phyloP scores from a whole-genome alignment of 257 asterid genomes.

The Thymus quinquecostatus region DNA sequence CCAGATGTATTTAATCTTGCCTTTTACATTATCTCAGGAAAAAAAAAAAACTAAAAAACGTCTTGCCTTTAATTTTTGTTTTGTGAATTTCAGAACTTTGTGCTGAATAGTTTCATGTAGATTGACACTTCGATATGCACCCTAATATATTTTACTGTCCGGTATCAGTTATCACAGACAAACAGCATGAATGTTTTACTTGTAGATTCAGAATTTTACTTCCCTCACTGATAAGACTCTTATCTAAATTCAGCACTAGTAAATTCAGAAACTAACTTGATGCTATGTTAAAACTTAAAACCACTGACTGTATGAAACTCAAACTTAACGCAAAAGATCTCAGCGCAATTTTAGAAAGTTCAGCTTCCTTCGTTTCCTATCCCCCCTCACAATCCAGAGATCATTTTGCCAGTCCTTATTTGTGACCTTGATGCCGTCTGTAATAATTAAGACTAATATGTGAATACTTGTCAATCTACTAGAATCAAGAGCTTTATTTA shows the following conservation, averaged over 20 bases:
- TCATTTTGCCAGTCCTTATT: slow-evolving; percentile 1
- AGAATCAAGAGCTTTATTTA: slow-evolving; percentile 5
- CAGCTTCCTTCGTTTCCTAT: background rate
- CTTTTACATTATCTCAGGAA: too few relatives aligned
- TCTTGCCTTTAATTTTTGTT: background rate
- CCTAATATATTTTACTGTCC: background rate
- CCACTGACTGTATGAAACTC: background rate
- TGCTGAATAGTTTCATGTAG: background rate
- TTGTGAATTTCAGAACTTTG: background rate
- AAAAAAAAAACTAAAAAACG: too few relatives aligned
- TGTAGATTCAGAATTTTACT: background rate
- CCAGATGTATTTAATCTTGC: background rate
- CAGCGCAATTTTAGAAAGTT: slow-evolving; percentile 1
- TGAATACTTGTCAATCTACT: background rate
- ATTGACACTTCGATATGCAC: background rate
- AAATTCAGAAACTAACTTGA: background rate
- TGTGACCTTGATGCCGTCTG: background rate
- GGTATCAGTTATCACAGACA: background rate
- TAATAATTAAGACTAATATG: background rate
- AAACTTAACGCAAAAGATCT: background rate
- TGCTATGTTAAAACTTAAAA: background rate
- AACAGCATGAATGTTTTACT: background rate
- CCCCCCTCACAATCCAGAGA: background rate
- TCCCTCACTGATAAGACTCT: background rate
- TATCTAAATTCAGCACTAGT: background rate